phyloP scores from a whole-genome alignment of 371 early-diverging fungal species.

The Mucor irregularis region DNA sequence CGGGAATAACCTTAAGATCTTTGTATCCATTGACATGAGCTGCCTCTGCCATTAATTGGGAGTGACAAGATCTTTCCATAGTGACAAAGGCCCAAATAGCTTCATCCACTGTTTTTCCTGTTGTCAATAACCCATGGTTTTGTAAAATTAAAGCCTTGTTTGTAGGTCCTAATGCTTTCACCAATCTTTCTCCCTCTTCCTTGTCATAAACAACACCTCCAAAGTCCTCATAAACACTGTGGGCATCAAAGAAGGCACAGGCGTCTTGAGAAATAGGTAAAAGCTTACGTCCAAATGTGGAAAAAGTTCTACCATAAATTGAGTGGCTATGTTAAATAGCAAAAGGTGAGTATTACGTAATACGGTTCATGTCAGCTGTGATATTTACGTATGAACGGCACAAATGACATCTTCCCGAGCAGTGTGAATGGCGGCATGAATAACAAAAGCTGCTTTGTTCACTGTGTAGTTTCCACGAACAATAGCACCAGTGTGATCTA shows the following conservation, averaged over 20 bases:
- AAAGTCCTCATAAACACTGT: slow-evolving; percentile 50
- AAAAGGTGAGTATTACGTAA: neutral
- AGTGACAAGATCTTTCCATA: slow-evolving; percentile 58
- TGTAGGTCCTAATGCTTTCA: slow-evolving; percentile 41
- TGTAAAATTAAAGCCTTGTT: slow-evolving; percentile 58
- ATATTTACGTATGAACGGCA: slow-evolving; percentile 53
- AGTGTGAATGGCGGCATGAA: slow-evolving; percentile 57
- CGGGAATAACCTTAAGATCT: slow-evolving; percentile 36
- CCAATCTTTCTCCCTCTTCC: slow-evolving; percentile 54
- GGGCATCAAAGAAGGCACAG: slow-evolving; percentile 56
- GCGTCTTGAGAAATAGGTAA: slow-evolving; percentile 63
- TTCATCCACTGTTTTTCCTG: slow-evolving; percentile 54
- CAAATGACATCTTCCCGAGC: slow-evolving; percentile 52
- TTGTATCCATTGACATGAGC: slow-evolving; percentile 43
- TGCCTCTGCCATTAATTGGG: slow-evolving; percentile 57
- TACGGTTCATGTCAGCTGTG: neutral
- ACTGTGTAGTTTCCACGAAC: slow-evolving; percentile 49
- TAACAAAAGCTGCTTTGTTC: slow-evolving; percentile 65
- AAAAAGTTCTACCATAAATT: slow-evolving; percentile 62
- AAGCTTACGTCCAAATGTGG: slow-evolving; percentile 44
- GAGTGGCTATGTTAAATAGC: slow-evolving; percentile 42
- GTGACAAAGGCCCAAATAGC: slow-evolving; percentile 62
- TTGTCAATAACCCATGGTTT: slow-evolving; percentile 64
- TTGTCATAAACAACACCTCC: slow-evolving; percentile 56
- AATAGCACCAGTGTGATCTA: slow-evolving; percentile 56